Evolutionary conservation across 352 stramenopile genomes (phyloP).

Genomic region (Thraustotheca clavata): DNA sequence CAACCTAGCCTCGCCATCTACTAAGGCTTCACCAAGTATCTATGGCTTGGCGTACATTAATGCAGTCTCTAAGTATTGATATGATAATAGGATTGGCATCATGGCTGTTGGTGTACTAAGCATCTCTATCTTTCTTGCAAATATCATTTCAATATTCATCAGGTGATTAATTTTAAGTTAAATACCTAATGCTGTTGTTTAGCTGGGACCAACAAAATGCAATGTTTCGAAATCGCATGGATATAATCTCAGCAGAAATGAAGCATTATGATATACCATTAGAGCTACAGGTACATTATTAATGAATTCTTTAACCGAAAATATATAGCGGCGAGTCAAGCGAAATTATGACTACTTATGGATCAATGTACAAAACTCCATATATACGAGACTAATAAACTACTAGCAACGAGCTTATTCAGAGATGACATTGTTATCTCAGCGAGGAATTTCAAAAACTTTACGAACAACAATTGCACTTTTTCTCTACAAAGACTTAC

Average conservation of each 20-base stretch:
- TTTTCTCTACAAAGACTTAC: slow-evolving; percentile 69
- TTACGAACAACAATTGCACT: slow-evolving; percentile 67
- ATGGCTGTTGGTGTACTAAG: slow-evolving; percentile 65
- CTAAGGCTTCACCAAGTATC: slow-evolving; percentile 36
- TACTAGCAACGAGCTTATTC: slow-evolving; percentile 72
- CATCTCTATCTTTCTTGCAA: slow-evolving; percentile 70
- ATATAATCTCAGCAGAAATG: slow-evolving; percentile 77
- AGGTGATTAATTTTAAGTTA: neutral
- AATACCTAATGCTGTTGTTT: no score
- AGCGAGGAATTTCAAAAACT: slow-evolving; percentile 67
- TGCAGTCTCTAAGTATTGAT: slow-evolving; percentile 1
- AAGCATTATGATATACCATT: slow-evolving; percentile 70
- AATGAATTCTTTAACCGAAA: neutral
- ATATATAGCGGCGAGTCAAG: slow-evolving; percentile 51
- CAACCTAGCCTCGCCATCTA: slow-evolving; percentile 31
- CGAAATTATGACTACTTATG: slow-evolving; percentile 80
- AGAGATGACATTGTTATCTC: slow-evolving; percentile 76
- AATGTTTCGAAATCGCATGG: slow-evolving; percentile 75
- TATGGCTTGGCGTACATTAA: slow-evolving; percentile 34
- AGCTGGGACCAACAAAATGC: slow-evolving; percentile 76
- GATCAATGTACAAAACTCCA: slow-evolving; percentile 51
- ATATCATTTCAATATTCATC: slow-evolving; percentile 58
- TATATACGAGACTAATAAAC: neutral
- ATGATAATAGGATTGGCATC: slow-evolving; percentile 37
- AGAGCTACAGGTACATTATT: slow-evolving; percentile 35